phyloP scores from a whole-genome alignment of 495 filamentous ascomycete species.

The Apodospora peruviana region DNA sequence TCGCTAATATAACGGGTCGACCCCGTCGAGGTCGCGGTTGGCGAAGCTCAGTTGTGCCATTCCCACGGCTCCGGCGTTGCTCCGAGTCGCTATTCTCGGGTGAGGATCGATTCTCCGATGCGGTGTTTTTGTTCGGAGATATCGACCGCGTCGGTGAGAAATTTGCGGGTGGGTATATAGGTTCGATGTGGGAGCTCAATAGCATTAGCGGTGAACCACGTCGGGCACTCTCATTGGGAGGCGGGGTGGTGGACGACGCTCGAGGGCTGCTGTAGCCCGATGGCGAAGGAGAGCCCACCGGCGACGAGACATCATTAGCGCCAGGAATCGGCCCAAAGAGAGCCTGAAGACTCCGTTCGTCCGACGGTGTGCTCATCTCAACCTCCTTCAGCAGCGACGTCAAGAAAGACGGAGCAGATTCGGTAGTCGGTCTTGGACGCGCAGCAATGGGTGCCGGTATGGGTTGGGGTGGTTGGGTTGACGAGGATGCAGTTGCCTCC shows the following conservation, averaged over 20 bases:
- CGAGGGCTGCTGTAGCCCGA: constrained; percentile 65
- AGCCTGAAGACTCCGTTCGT: constrained; percentile 48
- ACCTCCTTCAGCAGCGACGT: constrained; percentile 83
- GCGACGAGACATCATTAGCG: constrained; percentile 55
- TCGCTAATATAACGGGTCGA: constrained; percentile 23
- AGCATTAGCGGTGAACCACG: constrained; percentile 59
- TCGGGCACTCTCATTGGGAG: constrained; percentile 56
- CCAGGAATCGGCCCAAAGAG: constrained; percentile 40
- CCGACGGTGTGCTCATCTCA: constrained; percentile 56
- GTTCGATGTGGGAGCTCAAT: constrained; percentile 59
- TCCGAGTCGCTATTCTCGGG: constrained; percentile 44
- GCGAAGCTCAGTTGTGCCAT: constrained; percentile 34
- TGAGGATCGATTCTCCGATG: constrained; percentile 21
- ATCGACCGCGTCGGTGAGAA: constrained; percentile 46
- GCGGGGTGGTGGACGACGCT: constrained; percentile 64
- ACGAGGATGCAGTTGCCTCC: constrained; percentile 20
- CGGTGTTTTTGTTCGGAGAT: constrained; percentile 24
- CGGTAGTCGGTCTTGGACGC: constrained; percentile 14
- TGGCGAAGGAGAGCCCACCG: constrained; percentile 63
- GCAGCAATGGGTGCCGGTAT: constrained; percentile 11
- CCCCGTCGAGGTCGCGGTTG: constrained; percentile 45
- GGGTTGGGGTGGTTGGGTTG: constrained; percentile 20
- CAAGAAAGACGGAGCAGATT: constrained; percentile 60
- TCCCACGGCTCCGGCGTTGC: constrained; percentile 15
- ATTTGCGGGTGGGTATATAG: constrained; percentile 54